phyloP scores from a whole-genome alignment of 345 rosid species.

The Rhodamnia argentea region DNA sequence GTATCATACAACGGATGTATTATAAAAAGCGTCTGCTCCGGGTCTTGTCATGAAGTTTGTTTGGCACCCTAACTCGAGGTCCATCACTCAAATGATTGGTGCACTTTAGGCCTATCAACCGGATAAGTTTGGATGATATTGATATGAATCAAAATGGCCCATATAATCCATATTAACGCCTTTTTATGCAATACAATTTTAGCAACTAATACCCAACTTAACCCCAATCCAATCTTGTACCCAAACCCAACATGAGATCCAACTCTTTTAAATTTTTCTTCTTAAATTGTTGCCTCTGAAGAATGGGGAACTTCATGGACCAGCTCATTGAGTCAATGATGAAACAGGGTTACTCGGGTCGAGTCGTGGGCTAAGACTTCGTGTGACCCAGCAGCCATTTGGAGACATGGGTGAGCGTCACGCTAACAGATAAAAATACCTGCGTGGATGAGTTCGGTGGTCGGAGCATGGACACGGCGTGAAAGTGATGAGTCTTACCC shows the following conservation, averaged over 20 bases:
- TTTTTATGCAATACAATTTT: neutral
- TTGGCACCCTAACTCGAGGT: neutral
- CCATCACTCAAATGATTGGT: neutral
- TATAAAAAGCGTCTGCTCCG: neutral
- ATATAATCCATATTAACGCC: neutral
- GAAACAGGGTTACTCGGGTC: neutral
- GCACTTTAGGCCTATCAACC: rapidly evolving
- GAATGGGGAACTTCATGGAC: neutral
- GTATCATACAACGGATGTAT: rapidly evolving
- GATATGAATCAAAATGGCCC: neutral
- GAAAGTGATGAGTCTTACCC: neutral
- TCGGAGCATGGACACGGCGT: neutral
- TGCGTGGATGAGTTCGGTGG: neutral
- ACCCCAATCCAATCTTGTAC: neutral
- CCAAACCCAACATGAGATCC: neutral
- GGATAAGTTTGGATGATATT: neutral
- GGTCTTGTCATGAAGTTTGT: neutral
- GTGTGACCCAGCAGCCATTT: neutral
- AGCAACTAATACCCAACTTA: neutral
- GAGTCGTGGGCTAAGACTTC: neutral
- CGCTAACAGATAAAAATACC: neutral
- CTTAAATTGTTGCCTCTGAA: neutral
- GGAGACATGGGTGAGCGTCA: neutral
- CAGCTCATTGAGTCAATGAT: neutral
- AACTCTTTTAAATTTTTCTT: neutral